phyloP scores from a whole-genome alignment of 164 flowering plant species.

The Dillenia turbinata region DNA sequence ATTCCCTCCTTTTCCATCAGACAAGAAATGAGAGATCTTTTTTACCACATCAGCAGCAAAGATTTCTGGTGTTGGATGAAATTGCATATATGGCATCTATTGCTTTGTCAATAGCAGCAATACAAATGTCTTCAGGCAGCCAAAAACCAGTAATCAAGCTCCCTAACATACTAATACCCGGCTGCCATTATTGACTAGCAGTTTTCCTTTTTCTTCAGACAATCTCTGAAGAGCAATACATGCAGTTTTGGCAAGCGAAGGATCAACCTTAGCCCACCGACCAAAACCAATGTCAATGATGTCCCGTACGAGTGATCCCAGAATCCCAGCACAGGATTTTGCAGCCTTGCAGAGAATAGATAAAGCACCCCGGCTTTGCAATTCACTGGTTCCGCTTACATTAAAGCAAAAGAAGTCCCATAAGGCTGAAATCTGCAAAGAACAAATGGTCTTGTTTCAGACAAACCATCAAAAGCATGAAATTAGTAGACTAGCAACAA shows the following conservation, averaged over 20 bases:
- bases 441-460: conserved; percentile 1
- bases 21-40: conserved; percentile 51
- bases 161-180: conserved; percentile 65
- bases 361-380: conserved; percentile 94
- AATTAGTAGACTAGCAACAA: too few relatives aligned
- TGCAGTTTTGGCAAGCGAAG: conserved; percentile 89
- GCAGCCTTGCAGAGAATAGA: conserved; percentile 95
- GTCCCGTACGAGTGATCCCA: conserved; percentile 81
- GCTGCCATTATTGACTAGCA: conserved; percentile 54
- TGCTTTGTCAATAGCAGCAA: conserved; percentile 91
- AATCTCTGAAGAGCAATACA: conserved; percentile 85
- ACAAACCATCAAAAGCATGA: too few relatives aligned
- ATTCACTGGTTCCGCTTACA: conserved; percentile 77
- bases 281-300: conserved; percentile 97
- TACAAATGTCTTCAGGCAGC: conserved; percentile 84
- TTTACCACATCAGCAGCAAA: conserved; percentile 72
- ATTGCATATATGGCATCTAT: conserved; percentile 65
- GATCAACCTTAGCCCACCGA: conserved; percentile 93
- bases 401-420: conserved; percentile 98
- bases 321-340: conserved; percentile 59
- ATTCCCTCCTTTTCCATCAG: conserved; percentile 34
- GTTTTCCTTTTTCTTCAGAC: conserved; percentile 64
- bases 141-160: conserved; percentile 66
- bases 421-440: conserved; percentile 75
- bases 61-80: conserved; percentile 87